Evolutionary conservation across 306 rosid species (phyloP), one percentile per base, ranked within the genome.

Genomic region (Cicer judaicum): DNA sequence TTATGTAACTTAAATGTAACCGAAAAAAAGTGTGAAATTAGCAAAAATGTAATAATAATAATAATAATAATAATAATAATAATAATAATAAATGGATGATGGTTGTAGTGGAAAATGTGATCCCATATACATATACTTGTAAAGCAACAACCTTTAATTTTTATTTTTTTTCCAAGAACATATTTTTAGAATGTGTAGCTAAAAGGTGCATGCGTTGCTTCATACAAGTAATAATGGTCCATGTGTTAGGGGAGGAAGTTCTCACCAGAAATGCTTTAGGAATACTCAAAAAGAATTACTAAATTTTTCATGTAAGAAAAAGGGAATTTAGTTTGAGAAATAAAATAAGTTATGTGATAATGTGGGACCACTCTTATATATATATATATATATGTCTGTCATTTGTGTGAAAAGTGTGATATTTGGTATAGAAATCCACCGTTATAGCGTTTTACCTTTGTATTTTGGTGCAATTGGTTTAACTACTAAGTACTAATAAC

Each of bases 251-350:
- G 85, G 79, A 29, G 86, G 73, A 78, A 82, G 76, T 72, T 79
- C 78, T 84, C 89, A 85, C 90, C 96, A 87, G 87, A 87, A 87
- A 87, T 84, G 91, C 96, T 88, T 88, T 73, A 81, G 83, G 70
- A 75, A 64, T 84, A 88, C 96, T 90, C 91, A 78, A 90, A 85
- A 79, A 73, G 84, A 83, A 77, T 80, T 78, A 65, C 73, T 83
- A 71, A 69, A 78, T 75, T 83, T 84, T 84, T 66, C 75, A 70
- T 68, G 60, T 55, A 57, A 70, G 78, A 50, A 74, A 82, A 70
- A 62, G 50, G 74, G 74, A 8, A 36, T 64, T 73, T 44, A 68
- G 63, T 60, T 24, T 75, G 39, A 52, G 42, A 73, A 68, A 60
- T 63, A 63, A 68, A 82, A 39, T 59, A 59, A 81, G 49, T 61